These are phyloP conservation scores for Ciborinia camelliae DNA, from an alignment of 2,329 filamentous ascomycete genomes.

Conservation along the genomic window DNA sequence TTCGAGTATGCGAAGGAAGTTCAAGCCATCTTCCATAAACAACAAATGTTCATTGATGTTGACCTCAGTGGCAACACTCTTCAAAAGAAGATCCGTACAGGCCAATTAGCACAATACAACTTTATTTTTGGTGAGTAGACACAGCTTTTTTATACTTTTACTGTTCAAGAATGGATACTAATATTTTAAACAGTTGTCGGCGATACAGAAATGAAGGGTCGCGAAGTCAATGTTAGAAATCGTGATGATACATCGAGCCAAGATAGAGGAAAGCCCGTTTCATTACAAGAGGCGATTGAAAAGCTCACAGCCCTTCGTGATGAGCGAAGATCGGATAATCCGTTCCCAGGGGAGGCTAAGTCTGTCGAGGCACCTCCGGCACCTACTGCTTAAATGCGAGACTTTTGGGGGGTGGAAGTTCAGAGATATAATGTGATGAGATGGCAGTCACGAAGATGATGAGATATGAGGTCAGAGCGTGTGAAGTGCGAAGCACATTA, in stretches of 20 bases:
- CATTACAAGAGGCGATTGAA: conserved; percentile 54
- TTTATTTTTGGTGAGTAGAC: conserved; percentile 68
- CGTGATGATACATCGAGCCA: conserved; percentile 61
- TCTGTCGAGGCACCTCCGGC: not conserved
- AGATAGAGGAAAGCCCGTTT: conserved; percentile 56
- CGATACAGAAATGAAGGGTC: conserved; percentile 57
- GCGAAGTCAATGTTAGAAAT: conserved; percentile 61
- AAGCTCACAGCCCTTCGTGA: conserved; percentile 52
- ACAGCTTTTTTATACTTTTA: too few relatives aligned
- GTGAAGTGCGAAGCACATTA: not conserved
- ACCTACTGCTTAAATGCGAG: not conserved
- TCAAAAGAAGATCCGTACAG: conserved; percentile 85
- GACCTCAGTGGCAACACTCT: conserved; percentile 75
- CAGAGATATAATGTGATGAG: not conserved
- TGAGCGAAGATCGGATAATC: conserved; percentile 42
- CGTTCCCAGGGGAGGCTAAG: conserved; percentile 37
- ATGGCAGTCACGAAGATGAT: not conserved
- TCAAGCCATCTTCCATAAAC: conserved; percentile 61
- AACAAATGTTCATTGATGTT: conserved; percentile 67
- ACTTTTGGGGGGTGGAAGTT: not conserved
- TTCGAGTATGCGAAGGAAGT: conserved; percentile 75
- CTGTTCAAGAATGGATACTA: conserved; percentile 13
- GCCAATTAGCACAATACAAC: conserved; percentile 78
- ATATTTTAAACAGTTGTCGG: conserved; percentile 50
- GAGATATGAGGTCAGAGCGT: not conserved